Evolutionary conservation across 2,329 filamentous ascomycete genomes (phyloP).

Genomic region (Talaromyces sp.): DNA sequence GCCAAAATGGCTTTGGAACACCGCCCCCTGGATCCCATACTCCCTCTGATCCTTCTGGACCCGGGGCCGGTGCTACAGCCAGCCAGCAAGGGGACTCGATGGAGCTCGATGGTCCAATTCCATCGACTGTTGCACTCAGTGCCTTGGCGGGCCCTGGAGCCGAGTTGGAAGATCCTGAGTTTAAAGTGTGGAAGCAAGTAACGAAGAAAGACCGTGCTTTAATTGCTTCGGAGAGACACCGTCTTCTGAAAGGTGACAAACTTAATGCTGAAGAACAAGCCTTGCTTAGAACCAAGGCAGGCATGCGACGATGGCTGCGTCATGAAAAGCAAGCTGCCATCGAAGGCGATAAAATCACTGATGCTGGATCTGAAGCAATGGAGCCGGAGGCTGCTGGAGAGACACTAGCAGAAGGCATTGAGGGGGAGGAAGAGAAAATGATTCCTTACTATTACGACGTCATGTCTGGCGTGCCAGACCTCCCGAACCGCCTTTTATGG

Average conservation of each 20-base stretch:
- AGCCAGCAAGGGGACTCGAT: slow-evolving; percentile 84
- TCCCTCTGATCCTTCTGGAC: slow-evolving; percentile 71
- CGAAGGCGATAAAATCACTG: slow-evolving; percentile 51
- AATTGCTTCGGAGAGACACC: slow-evolving; percentile 80
- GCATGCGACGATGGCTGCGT: slow-evolving; percentile 85
- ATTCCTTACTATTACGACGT: slow-evolving; percentile 95
- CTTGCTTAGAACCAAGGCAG: slow-evolving; percentile 78
- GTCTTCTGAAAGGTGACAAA: slow-evolving; percentile 81
- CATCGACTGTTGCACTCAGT: slow-evolving; percentile 69
- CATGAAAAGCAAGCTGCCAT: slow-evolving; percentile 71
- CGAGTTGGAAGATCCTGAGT: slow-evolving; percentile 85
- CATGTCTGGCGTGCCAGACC: slow-evolving; percentile 80
- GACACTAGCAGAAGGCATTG: slow-evolving; percentile 92
- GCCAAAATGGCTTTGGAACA: slow-evolving; percentile 80
- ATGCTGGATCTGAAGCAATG: slow-evolving; percentile 51
- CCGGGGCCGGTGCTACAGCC: slow-evolving; percentile 58
- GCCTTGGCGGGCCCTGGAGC: slow-evolving; percentile 71
- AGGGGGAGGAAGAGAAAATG: slow-evolving; percentile 79
- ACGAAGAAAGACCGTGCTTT: slow-evolving; percentile 93
- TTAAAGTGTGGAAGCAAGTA: slow-evolving; percentile 98
- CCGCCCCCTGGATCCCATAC: slow-evolving; percentile 78
- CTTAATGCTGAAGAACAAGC: slow-evolving; percentile 88
- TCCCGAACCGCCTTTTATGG: slow-evolving; percentile 79
- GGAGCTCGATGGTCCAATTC: slow-evolving; percentile 76
- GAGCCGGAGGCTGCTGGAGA: slow-evolving; percentile 62